Evolutionary conservation across 2,329 filamentous ascomycete genomes (phyloP).

Genomic region (Ilyonectria destructans): DNA sequence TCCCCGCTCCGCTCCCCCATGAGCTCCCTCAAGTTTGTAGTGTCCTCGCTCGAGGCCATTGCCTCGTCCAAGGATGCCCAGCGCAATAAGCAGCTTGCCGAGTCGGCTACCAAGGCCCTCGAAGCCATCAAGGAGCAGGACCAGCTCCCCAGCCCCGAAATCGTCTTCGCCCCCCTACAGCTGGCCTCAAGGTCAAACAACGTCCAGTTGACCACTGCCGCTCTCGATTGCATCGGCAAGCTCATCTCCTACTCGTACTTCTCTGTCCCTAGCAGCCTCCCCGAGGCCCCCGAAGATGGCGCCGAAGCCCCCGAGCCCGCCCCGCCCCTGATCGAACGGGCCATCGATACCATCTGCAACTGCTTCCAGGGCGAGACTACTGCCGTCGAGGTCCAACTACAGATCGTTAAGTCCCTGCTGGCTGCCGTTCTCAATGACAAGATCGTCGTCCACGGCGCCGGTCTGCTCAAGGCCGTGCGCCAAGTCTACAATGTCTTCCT

Average conservation of each 20-base stretch:
- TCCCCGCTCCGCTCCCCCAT: conserved; percentile 72
- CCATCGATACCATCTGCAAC: conserved; percentile 99
- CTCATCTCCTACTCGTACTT: conserved; percentile 99
- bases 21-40: conserved; percentile 96
- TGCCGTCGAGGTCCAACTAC: conserved; percentile 91
- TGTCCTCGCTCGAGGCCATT: conserved; percentile 93
- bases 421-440: conserved; percentile 98
- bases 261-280: conserved; percentile 73
- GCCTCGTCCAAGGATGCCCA: conserved; percentile 92
- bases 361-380: conserved; percentile 99
- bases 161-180: conserved; percentile 92
- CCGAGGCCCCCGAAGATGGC: conserved; percentile 60
- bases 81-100: conserved; percentile 87
- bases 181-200: conserved; percentile 91
- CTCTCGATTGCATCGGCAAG: conserved; percentile 98
- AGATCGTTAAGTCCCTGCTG: conserved; percentile 97
- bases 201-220: conserved; percentile 88
- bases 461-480: conserved; percentile 94
- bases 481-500: conserved; percentile 99
- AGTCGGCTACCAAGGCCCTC: conserved; percentile 86
- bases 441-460: conserved; percentile 97
- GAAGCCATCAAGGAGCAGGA: conserved; percentile 90
- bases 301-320: conserved; percentile 53
- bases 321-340: conserved; percentile 92
- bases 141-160: conserved; percentile 88